phyloP scores from a whole-genome alignment of 257 asterid species.

The Catharanthus roseus region DNA sequence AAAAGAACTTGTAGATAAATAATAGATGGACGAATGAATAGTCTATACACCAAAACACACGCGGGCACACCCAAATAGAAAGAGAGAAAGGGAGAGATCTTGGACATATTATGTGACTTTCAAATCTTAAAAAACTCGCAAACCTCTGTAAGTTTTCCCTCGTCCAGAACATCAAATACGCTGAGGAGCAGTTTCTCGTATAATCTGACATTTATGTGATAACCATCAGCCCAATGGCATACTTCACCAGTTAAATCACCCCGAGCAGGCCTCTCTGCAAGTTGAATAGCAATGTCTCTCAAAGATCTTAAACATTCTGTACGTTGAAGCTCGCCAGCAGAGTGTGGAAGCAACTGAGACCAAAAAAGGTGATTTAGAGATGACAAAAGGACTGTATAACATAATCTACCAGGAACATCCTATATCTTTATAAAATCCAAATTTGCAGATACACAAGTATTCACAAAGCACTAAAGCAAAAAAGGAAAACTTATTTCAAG shows the following conservation, averaged over 20 bases:
- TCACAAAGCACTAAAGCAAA: neutral
- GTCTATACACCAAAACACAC: too few species aligned
- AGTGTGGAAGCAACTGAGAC: conserved; percentile 79
- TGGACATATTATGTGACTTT: neutral
- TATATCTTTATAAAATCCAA: neutral
- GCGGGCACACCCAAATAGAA: too few species aligned
- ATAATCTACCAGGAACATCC: neutral
- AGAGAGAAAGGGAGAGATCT: too few species aligned
- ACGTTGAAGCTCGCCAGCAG: conserved; percentile 83
- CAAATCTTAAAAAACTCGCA: conserved; percentile 15
- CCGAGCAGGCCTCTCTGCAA: conserved; percentile 96
- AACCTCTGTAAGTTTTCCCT: conserved; percentile 99
- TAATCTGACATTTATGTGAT: conserved; percentile 79
- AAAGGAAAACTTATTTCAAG: neutral
- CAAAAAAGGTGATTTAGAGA: conserved; percentile 17
- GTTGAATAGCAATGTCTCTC: conserved; percentile 71
- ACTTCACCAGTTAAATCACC: conserved; percentile 99
- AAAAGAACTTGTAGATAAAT: neutral
- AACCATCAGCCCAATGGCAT: conserved; percentile 99
- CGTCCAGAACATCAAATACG: conserved; percentile 92
- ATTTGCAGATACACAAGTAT: neutral
- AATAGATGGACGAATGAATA: neutral
- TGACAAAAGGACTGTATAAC: neutral
- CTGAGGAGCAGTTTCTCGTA: conserved; percentile 92
- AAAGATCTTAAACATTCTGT: conserved; percentile 84